phyloP scores from a whole-genome alignment of 768 basidiomycete species.

The Mycena olivaceomarginata region DNA sequence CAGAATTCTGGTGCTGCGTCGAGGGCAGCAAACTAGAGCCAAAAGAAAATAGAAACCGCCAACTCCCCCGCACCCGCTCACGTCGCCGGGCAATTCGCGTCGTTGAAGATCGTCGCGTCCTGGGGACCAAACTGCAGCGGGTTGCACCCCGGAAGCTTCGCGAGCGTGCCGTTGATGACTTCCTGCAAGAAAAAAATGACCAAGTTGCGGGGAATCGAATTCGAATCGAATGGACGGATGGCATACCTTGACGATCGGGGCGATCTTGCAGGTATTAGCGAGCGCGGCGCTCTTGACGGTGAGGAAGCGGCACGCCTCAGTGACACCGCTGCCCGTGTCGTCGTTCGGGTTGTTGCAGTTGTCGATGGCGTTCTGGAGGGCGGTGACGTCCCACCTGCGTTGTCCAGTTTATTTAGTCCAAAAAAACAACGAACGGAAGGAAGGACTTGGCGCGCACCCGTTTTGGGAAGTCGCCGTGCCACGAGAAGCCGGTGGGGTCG shows the following conservation, averaged over 20 bases:
- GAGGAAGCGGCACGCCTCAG: constrained; percentile 62
- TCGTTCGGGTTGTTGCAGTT: constrained; percentile 63
- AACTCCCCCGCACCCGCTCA: too few relatives aligned
- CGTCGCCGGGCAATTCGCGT: constrained; percentile 8
- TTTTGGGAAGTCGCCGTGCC: constrained; percentile 70
- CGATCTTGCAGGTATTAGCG: constrained; percentile 56
- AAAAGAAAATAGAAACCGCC: too few relatives aligned
- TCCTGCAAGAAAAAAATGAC: neutral
- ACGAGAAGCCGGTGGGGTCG: constrained; percentile 71
- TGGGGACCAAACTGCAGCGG: constrained; percentile 18
- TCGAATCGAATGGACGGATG: neutral
- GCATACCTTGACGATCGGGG: constrained; percentile 45
- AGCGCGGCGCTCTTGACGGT: constrained; percentile 53
- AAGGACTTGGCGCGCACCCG: constrained; percentile 35
- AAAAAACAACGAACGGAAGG: neutral
- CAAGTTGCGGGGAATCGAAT: too few relatives aligned
- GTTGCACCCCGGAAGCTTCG: constrained; percentile 22
- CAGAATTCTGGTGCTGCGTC: too few relatives aligned
- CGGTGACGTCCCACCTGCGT: constrained; percentile 31
- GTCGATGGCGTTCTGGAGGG: constrained; percentile 69
- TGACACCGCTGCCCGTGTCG: constrained; percentile 56
- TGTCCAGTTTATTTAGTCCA: neutral
- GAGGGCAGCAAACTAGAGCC: too few relatives aligned
- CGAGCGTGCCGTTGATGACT: constrained; percentile 6
- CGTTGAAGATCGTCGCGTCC: constrained; percentile 2